phyloP scores from a whole-genome alignment of 352 stramenopile genomes.

The Globisporangium sylvaticum region DNA sequence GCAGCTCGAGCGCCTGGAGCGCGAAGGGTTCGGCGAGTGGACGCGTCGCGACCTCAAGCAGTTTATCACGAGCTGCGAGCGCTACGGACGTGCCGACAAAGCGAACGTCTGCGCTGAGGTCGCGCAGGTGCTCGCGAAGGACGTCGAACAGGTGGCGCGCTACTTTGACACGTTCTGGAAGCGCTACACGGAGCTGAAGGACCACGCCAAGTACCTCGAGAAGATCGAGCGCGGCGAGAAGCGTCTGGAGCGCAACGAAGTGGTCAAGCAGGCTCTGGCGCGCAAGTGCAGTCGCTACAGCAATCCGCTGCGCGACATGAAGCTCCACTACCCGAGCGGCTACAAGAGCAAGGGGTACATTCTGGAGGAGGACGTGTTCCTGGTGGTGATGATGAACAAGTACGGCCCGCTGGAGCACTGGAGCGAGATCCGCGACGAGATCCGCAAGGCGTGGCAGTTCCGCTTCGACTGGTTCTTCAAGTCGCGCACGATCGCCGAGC shows the following conservation, averaged over 20 bases:
- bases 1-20: slow-evolving; percentile 71
- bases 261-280: slow-evolving; percentile 95
- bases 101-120: slow-evolving; percentile 90
- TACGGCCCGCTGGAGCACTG: slow-evolving; percentile 95
- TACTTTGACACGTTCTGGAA: slow-evolving; percentile 97
- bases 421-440: slow-evolving; percentile 97
- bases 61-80: slow-evolving; percentile 91
- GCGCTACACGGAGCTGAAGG: slow-evolving; percentile 91
- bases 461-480: slow-evolving; percentile 99
- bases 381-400: slow-evolving; percentile 98
- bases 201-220: slow-evolving; percentile 91
- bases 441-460: slow-evolving; percentile 97
- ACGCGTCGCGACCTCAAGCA: slow-evolving; percentile 86
- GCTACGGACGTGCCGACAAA: slow-evolving; percentile 91
- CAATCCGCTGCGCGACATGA: slow-evolving; percentile 89
- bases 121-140: slow-evolving; percentile 87
- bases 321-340: slow-evolving; percentile 80
- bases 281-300: slow-evolving; percentile 94
- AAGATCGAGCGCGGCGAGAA: slow-evolving; percentile 97
- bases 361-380: slow-evolving; percentile 97
- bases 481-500: slow-evolving; percentile 94
- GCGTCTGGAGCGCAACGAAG: slow-evolving; percentile 92
- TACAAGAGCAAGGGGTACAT: slow-evolving; percentile 95
- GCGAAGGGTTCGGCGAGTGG: slow-evolving; percentile 96
- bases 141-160: slow-evolving; percentile 85